Evolutionary conservation across 495 filamentous ascomycete genomes (phyloP), one percentile per base, ranked within the genome.

Genomic region (Parachaetomium inaequale): DNA sequence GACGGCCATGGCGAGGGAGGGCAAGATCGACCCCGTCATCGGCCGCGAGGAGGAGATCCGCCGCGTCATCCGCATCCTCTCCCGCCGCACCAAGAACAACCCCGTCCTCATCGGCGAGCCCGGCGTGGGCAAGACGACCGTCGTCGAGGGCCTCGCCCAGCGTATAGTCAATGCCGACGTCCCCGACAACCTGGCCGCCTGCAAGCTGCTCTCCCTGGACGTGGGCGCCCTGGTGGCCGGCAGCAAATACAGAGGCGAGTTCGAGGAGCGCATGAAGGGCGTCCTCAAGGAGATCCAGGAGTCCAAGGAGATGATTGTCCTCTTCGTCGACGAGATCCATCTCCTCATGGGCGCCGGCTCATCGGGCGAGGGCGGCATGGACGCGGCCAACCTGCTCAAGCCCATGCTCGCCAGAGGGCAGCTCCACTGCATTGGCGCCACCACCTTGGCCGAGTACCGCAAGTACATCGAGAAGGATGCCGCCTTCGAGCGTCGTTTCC

Each of bases 381-480:
- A 98, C 68, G 95, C 94, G 28, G 94, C 94, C 67, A 98, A 98
- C 72, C 76, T 98, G 47, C 82, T 98, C 65, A 98, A 98, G 80
- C 94, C 92, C 7, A 96, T 97, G 90, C 83, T 98, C 60, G 94
- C 94, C 59, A 85, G 94, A 70, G 94, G 94, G 23, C 93, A 98
- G 72, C 81, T 98, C 55, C 94, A 98, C 80, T 98, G 94, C 69
- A 97, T 98, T 63, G 94, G 94, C 72, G 94, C 94, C 2, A 98
- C 94, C 0, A 98, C 94, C 2, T 80, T 98, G 53, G 84, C 85
- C 61, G 94, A 98, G 74, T 98, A 98, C 77, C 86, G 94, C 67
- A 98, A 98, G 76, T 97, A 98, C 75, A 97, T 98, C 61, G 95
- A 98, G 74, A 98, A 98, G 75, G 94, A 98, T 66, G 88, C 90